phyloP scores from a whole-genome alignment of 768 basidiomycete genomes.

The Xerocomellus amylosporus region DNA sequence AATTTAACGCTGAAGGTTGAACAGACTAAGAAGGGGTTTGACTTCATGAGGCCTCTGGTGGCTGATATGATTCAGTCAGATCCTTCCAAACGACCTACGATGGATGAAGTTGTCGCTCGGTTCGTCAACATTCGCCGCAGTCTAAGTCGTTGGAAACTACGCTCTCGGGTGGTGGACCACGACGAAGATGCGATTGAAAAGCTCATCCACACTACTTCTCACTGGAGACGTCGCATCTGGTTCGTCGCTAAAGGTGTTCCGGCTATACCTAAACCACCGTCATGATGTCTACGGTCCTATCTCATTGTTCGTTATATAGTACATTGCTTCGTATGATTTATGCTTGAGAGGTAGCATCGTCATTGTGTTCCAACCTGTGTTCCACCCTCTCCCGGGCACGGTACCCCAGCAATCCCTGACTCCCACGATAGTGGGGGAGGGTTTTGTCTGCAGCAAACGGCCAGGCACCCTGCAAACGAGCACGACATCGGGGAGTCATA shows the following conservation, averaged over 20 bases:
- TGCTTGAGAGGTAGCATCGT: too few relatives aligned
- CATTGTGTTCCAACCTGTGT: too few relatives aligned
- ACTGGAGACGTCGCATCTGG: slow-evolving; percentile 25
- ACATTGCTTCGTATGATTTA: too few relatives aligned
- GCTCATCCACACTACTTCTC: slow-evolving; percentile 8
- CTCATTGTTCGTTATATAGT: too few relatives aligned
- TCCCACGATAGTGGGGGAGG: too few relatives aligned
- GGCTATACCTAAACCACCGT: neutral
- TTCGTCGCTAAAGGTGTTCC: slow-evolving; percentile 19
- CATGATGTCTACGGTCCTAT: neutral
- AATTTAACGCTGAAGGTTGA: too few relatives aligned
- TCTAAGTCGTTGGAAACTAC: slow-evolving; percentile 24
- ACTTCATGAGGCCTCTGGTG: neutral
- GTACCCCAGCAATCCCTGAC: too few relatives aligned
- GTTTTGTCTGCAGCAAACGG: too few relatives aligned
- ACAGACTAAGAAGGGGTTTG: too few relatives aligned
- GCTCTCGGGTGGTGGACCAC: slow-evolving; percentile 21
- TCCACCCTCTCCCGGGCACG: too few relatives aligned
- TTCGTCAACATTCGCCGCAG: slow-evolving; percentile 22
- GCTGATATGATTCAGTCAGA: slow-evolving; percentile 36
- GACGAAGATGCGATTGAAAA: neutral
- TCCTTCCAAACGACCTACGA: slow-evolving; percentile 35
- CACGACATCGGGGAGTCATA: too few relatives aligned
- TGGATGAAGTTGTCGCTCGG: slow-evolving; percentile 34
- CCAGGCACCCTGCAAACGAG: too few relatives aligned